These are phyloP conservation scores for Bretziella fagacearum DNA, from an alignment of 2,329 filamentous ascomycete genomes.

Conservation along the genomic window DNA sequence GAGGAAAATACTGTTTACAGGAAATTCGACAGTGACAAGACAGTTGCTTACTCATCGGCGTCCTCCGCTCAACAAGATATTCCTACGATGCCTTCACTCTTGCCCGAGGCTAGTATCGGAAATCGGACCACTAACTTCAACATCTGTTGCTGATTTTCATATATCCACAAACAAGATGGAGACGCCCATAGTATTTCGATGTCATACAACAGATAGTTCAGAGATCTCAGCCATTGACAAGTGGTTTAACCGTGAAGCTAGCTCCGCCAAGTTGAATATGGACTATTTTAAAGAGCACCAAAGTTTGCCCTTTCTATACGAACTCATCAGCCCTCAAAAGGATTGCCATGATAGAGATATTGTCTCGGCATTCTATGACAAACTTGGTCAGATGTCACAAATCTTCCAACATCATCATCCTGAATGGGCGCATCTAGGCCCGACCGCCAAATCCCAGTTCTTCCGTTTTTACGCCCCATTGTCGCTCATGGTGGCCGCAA, in stretches of 20 bases:
- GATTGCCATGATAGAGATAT: slow-evolving; percentile 6
- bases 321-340: slow-evolving; percentile 20
- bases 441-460: slow-evolving; percentile 24
- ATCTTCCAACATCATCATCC: background rate
- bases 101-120: no score
- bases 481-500: slow-evolving; percentile 42
- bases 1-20: no score
- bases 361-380: slow-evolving; percentile 17
- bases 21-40: no score
- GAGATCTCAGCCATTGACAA: slow-evolving; percentile 29
- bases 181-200: background rate
- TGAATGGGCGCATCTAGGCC: background rate
- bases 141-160: background rate
- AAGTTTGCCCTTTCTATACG: slow-evolving; percentile 25
- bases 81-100: no score
- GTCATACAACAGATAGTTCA: background rate
- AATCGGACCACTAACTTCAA: background rate
- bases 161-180: background rate
- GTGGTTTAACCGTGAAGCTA: slow-evolving; percentile 37
- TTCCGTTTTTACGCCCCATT: slow-evolving; percentile 44
- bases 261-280: slow-evolving; percentile 4
- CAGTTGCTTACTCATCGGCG: no score
- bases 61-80: no score
- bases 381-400: background rate
- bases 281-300: slow-evolving; percentile 22